Evolutionary conservation across 129 eudicot genomes (phyloP), one percentile per base, ranked within the genome.

Genomic region (Arctium minus): DNA sequence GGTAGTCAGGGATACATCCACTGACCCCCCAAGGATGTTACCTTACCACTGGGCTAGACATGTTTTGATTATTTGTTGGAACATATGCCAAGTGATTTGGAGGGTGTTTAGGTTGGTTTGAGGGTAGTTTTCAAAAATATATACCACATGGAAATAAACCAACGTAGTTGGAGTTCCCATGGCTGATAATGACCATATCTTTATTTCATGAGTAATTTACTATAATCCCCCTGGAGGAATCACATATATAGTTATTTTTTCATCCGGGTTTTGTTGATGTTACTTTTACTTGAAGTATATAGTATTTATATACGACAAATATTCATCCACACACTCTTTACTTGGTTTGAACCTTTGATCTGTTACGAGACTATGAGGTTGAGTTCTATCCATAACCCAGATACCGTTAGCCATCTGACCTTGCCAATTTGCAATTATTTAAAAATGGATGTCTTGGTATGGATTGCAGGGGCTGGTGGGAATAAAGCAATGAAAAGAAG

Each of bases 381-480:
- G 56, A 5, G 18, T n/a, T 60, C 8, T n/a, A 5, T 2, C 68
- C 0, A n/a, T 60, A 60, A n/a, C 1, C 18, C 9, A 5, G 65
- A 17, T n/a, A 4, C 7, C 17, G 65, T 44, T 8, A 44, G 50
- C 2, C 10, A 2, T 44, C 8, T 44, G 12, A 53, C 17, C 8
- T 53, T 53, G 11, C 22, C 3, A 33, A 33, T 11, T 42, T 60
- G 68, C 6, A 60, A 1, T 60, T 6, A 60, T 2, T 60, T 60
- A 60, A 17, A 46, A 17, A n/a, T 60, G 68, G 68, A 17, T 60
- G 29, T 60, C 29, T 60, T 60, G 68, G 68, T n/a, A 18, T 72
- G 15, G 29, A 72, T 73, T 84, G 87, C 87, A 84, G 83, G 86
- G 79, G 39, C 30, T 31, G 73, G 31, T 53, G 83, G 60, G 79